Conservation (phyloP, 768 basidiomycete genomes). For the Mrakia gelida region DNA sequence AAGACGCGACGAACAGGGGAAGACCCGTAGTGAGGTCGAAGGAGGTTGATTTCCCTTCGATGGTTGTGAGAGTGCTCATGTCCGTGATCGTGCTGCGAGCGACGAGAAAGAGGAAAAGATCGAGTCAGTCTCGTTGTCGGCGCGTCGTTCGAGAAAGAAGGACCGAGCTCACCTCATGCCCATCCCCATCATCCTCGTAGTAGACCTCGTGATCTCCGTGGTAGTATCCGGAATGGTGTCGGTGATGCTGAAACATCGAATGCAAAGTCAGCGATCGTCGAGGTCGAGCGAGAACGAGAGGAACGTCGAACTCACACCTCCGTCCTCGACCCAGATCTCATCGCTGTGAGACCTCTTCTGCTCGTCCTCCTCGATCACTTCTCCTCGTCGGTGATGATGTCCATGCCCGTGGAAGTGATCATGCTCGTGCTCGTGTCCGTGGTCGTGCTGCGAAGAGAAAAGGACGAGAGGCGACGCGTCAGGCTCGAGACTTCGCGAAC, state of each 20-base stretch:
- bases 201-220: not conserved
- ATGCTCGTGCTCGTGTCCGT: not conserved
- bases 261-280: not conserved
- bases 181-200: not conserved
- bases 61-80: not conserved
- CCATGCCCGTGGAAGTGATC: not conserved
- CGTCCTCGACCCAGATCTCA: not conserved
- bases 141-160: no score
- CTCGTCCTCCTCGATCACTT: not conserved
- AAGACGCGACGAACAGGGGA: not conserved
- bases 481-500: no score
- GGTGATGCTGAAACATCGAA: not conserved
- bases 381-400: not conserved
- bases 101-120: no score
- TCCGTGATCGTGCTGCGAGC: not conserved
- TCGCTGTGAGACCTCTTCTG: not conserved
- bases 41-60: not conserved
- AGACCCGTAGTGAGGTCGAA: constrained; percentile 1
- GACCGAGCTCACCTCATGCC: not conserved
- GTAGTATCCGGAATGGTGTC: not conserved
- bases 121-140: no score
- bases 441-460: not conserved
- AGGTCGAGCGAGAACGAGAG: not conserved
- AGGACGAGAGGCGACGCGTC: no score
- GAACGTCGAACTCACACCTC: not conserved